These are phyloP conservation scores for Debaryomycetaceae sp. DNA, from an alignment of 1,139 yeast species.

Conservation along the genomic window DNA sequence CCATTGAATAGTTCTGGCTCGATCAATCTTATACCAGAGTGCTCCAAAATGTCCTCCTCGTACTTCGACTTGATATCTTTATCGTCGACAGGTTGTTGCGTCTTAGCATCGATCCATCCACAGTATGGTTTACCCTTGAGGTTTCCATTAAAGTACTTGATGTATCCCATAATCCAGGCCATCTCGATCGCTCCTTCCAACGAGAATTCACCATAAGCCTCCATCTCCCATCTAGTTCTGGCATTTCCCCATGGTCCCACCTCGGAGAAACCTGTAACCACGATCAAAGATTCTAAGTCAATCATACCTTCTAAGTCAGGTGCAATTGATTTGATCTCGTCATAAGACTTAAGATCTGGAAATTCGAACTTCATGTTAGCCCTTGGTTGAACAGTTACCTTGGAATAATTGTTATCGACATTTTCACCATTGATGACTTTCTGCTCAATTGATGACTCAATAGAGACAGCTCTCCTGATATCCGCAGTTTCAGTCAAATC, in stretches of 20 bases:
- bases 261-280: constrained; percentile 95
- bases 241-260: constrained; percentile 99
- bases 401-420: constrained; percentile 81
- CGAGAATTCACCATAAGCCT: constrained; percentile 92
- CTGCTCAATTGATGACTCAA: constrained; percentile 90
- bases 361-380: constrained; percentile 92
- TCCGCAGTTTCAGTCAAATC: constrained; percentile 85
- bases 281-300: constrained; percentile 87
- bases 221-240: constrained; percentile 99
- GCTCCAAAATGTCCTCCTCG: constrained; percentile 83
- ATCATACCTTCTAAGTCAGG: constrained; percentile 86
- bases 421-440: constrained; percentile 86
- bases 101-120: constrained; percentile 97
- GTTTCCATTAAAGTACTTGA: constrained; percentile 90
- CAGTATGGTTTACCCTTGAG: constrained; percentile 85
- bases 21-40: constrained; percentile 92
- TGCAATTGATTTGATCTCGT: constrained; percentile 65
- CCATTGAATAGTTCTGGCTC: constrained; percentile 95
- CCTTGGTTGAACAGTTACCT: constrained; percentile 80
- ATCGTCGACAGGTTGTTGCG: constrained; percentile 90
- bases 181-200: constrained; percentile 97
- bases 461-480: constrained; percentile 90
- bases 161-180: constrained; percentile 99
- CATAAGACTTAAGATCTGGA: constrained; percentile 81
- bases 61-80: constrained; percentile 88